These are phyloP conservation scores for Clonostachys sp. DNA, from an alignment of 2,329 filamentous ascomycete species.

Conservation along the genomic window DNA sequence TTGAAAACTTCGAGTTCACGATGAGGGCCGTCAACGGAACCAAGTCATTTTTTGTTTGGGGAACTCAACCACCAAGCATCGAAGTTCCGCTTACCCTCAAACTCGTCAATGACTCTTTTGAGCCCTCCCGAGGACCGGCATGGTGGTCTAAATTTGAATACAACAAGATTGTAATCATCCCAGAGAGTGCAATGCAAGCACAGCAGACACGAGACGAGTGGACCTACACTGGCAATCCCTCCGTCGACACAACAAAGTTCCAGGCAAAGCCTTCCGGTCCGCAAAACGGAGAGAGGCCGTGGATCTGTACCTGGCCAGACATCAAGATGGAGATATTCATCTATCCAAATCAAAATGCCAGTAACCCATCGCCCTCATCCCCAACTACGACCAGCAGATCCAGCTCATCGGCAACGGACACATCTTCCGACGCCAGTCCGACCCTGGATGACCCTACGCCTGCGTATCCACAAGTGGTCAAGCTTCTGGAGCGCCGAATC, in stretches of 20 bases:
- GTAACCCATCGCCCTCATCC: constrained; percentile 12
- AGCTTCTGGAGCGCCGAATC: constrained; percentile 49
- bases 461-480: constrained; percentile 46
- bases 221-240: constrained; percentile 7
- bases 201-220: constrained; percentile 17
- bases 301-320: constrained; percentile 55
- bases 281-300: constrained; percentile 44
- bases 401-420: not conserved
- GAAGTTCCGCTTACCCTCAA: constrained; percentile 27
- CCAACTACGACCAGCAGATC: constrained; percentile 3
- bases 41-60: constrained; percentile 35
- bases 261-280: constrained; percentile 16
- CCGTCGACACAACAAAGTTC: constrained; percentile 15
- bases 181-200: constrained; percentile 29
- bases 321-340: constrained; percentile 53
- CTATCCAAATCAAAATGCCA: constrained; percentile 48
- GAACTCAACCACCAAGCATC: constrained; percentile 47
- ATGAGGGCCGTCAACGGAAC: constrained; percentile 26
- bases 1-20: constrained; percentile 32
- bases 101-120: constrained; percentile 48
- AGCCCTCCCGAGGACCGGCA: constrained; percentile 43
- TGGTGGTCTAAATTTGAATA: constrained; percentile 48
- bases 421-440: not conserved
- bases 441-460: constrained; percentile 9
- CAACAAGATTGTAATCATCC: constrained; percentile 52